A percentile compares a stretch with the other conserved stretches of the same genome.
Conservation (phyloP, 805 yeast genomes). For the Starmerella riodocensis region DNA sequence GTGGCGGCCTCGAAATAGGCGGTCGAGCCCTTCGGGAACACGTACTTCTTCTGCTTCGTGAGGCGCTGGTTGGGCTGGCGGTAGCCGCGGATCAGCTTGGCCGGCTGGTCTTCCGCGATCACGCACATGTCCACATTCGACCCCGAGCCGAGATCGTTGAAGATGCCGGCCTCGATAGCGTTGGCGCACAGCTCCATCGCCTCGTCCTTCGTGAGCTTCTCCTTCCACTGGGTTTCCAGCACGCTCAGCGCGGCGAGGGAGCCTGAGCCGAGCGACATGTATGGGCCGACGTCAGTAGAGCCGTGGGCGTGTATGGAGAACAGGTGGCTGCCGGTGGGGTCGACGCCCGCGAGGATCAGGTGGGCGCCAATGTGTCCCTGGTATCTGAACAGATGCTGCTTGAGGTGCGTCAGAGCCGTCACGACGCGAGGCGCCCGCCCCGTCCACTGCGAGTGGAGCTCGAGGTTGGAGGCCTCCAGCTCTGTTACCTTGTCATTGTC, state of each 20-base stretch:
- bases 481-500: conserved; percentile 98
- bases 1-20: conserved; percentile 55
- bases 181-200: conserved; percentile 84
- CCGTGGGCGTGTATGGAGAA: conserved; percentile 96
- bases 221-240: conserved; percentile 75
- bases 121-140: conserved; percentile 96
- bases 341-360: conserved; percentile 94
- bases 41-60: conserved; percentile 67
- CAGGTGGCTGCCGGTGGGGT: conserved; percentile 89
- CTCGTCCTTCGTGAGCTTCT: conserved; percentile 66
- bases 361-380: conserved; percentile 98
- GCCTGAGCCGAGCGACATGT: conserved; percentile 89
- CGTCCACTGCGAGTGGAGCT: conserved; percentile 73
- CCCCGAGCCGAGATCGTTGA: conserved; percentile 98
- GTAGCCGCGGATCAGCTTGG: conserved; percentile 72
- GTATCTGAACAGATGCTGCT: conserved; percentile 90
- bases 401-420: conserved; percentile 80
- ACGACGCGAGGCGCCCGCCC: conserved; percentile 86
- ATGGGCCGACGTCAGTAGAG: conserved; percentile 89
- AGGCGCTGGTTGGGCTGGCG: conserved; percentile 82
- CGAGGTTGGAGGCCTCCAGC: conserved; percentile 78
- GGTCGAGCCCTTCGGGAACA: conserved; percentile 88
- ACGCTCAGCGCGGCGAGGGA: conserved; percentile 98
- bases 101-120: conserved; percentile 73
- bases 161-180: conserved; percentile 94